Percentiles rank a stretch among this genome's conserved stretches.
Conservation (phyloP, 805 yeast genomes). For the Candida gorgasii region DNA sequence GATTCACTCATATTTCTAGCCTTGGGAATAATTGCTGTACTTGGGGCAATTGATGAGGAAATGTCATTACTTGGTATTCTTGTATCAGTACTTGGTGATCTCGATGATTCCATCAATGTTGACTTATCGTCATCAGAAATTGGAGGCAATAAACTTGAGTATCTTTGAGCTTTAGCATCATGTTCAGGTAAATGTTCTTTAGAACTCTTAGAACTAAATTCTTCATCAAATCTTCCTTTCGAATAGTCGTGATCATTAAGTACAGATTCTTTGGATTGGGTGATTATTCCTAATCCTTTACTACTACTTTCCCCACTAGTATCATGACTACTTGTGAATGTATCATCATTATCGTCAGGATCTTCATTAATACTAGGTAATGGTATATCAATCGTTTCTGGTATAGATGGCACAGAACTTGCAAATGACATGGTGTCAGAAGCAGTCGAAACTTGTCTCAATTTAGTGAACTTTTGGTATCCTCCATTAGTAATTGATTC, state of each 20-base stretch:
- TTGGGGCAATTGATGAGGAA: constrained; percentile 12
- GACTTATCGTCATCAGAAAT: constrained; percentile 9
- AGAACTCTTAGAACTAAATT: constrained; percentile 30
- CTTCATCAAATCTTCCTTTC: constrained; percentile 27
- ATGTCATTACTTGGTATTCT: not conserved
- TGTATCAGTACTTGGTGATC: not conserved
- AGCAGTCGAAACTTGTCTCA: constrained; percentile 21
- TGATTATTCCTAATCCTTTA: constrained; percentile 14
- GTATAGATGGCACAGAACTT: constrained; percentile 34
- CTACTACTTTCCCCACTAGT: constrained; percentile 9
- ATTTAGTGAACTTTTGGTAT: constrained; percentile 36
- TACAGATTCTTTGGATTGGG: constrained; percentile 24
- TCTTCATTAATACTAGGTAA: constrained; percentile 39
- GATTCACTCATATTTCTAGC: constrained; percentile 15
- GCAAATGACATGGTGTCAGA: constrained; percentile 22
- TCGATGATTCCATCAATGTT: not conserved
- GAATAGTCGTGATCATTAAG: constrained; percentile 23
- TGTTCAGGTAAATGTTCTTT: constrained; percentile 15
- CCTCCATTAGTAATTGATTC: constrained; percentile 14
- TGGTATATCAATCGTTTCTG: constrained; percentile 40
- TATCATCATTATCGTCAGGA: constrained; percentile 23
- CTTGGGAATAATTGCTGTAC: constrained; percentile 1
- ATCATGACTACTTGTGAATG: constrained; percentile 14
- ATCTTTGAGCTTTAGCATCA: constrained; percentile 18
- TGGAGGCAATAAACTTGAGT: constrained; percentile 26